Conservation (phyloP, 768 basidiomycete genomes). For the Lactarius hatsudake region DNA sequence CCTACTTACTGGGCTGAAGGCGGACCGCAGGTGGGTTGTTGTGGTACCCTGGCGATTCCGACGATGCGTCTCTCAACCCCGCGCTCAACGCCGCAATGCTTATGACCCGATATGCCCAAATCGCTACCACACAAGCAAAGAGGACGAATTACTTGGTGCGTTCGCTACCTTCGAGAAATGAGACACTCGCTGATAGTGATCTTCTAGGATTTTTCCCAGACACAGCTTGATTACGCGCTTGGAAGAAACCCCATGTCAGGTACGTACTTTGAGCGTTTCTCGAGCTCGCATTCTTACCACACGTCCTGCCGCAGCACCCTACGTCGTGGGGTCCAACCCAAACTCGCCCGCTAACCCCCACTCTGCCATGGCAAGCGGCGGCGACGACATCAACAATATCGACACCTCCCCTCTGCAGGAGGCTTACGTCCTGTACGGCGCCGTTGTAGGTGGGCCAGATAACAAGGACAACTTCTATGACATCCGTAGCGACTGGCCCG, state of each 20-base stretch:
- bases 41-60: slow-evolving; percentile 81
- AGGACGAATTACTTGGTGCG: slow-evolving; percentile 58
- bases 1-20: background rate
- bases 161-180: background rate
- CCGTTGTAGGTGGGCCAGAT: slow-evolving; percentile 85
- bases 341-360: slow-evolving; percentile 91
- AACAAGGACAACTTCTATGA: slow-evolving; percentile 75
- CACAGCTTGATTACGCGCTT: slow-evolving; percentile 76
- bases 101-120: slow-evolving; percentile 67
- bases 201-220: slow-evolving; percentile 63
- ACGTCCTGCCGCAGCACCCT: slow-evolving; percentile 51
- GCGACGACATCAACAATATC: slow-evolving; percentile 62
- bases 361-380: slow-evolving; percentile 85
- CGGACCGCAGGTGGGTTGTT: slow-evolving; percentile 64
- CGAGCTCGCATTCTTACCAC: background rate
- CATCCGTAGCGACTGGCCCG: slow-evolving; percentile 84
- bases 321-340: slow-evolving; percentile 85
- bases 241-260: slow-evolving; percentile 90
- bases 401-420: slow-evolving; percentile 70
- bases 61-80: slow-evolving; percentile 77
- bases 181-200: slow-evolving; percentile 13
- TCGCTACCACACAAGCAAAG: slow-evolving; percentile 62
- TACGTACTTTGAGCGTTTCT: slow-evolving; percentile 33
- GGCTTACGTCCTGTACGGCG: slow-evolving; percentile 81
- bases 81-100: slow-evolving; percentile 87